These are phyloP conservation scores for Lactarius psammicola DNA, from an alignment of 768 basidiomycete genomes.

Conservation along the genomic window DNA sequence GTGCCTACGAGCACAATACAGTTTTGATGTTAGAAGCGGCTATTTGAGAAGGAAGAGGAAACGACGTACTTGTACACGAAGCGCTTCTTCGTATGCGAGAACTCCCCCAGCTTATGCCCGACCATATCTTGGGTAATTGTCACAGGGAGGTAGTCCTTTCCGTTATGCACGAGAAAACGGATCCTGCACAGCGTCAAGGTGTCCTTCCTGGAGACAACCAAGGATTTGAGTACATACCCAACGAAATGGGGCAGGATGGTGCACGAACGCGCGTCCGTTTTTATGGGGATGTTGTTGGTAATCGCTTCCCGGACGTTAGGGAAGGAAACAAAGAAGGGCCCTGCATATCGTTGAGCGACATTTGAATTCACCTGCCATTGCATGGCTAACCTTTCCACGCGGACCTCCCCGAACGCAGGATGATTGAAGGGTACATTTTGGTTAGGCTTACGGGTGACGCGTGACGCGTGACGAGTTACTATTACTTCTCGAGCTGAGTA, in stretches of 20 bases:
- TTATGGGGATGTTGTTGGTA: conserved; percentile 78
- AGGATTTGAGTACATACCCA: conserved; percentile 55
- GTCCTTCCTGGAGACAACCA: neutral
- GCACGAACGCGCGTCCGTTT: conserved; percentile 83
- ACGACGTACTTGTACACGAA: conserved; percentile 79
- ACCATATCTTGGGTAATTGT: conserved; percentile 96
- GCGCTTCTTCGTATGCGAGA: conserved; percentile 83
- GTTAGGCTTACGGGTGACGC: too few species aligned
- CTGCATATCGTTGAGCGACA: conserved; percentile 40
- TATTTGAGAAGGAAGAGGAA: neutral
- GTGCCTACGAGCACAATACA: conserved; percentile 33
- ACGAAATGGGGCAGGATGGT: conserved; percentile 96
- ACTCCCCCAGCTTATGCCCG: conserved; percentile 96
- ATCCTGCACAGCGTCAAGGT: conserved; percentile 47
- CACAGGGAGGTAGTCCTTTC: conserved; percentile 85
- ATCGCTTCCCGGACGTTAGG: conserved; percentile 82
- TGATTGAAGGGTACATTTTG: conserved; percentile 62
- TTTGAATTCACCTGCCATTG: neutral
- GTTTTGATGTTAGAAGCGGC: neutral
- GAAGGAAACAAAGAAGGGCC: conserved; percentile 93
- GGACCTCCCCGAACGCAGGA: conserved; percentile 66
- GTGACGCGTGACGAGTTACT: neutral
- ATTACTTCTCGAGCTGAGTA: too few species aligned
- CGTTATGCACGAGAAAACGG: conserved; percentile 92
- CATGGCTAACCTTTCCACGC: conserved; percentile 71